Evolutionary conservation across 352 stramenopile species (phyloP).

Genomic region (Phytopythium ostracodes): DNA sequence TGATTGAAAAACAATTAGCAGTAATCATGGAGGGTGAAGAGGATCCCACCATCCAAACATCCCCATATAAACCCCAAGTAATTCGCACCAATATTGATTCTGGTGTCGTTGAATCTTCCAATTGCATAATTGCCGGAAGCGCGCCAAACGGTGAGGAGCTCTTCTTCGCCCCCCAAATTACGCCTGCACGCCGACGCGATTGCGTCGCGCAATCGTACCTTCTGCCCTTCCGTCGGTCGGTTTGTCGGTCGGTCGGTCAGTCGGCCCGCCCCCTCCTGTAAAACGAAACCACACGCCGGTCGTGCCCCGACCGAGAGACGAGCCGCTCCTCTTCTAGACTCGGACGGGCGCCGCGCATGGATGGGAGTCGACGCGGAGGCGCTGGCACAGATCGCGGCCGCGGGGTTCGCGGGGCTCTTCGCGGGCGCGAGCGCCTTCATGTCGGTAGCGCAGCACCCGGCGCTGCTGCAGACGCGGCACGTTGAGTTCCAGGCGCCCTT

Average conservation of each 20-base stretch:
- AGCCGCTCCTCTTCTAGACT: not conserved
- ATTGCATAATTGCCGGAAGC: too few relatives aligned
- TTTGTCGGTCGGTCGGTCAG: not conserved
- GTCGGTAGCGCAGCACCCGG: conserved; percentile 66
- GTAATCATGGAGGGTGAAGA: too few relatives aligned
- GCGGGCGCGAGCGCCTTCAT: conserved; percentile 66
- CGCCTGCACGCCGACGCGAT: too few relatives aligned
- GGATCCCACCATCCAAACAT: too few relatives aligned
- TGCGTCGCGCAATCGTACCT: too few relatives aligned
- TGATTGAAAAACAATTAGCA: too few relatives aligned
- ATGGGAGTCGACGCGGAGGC: conserved; percentile 53
- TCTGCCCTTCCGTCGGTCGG: not conserved
- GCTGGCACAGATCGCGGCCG: conserved; percentile 52
- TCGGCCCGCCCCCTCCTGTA: not conserved
- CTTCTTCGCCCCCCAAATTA: not conserved
- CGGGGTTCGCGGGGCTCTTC: conserved; percentile 61
- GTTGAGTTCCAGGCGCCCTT: conserved; percentile 63
- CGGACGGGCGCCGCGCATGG: conserved; percentile 7
- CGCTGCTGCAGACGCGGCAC: conserved; percentile 52
- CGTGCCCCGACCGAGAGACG: not conserved
- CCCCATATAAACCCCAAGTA: not conserved
- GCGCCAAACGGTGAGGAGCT: not conserved
- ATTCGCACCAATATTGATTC: not conserved
- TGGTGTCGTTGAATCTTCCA: not conserved
- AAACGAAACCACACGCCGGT: conserved; percentile 6